phyloP scores from a whole-genome alignment of 805 yeast genomes.

The Yamadazyma phyllophila region DNA sequence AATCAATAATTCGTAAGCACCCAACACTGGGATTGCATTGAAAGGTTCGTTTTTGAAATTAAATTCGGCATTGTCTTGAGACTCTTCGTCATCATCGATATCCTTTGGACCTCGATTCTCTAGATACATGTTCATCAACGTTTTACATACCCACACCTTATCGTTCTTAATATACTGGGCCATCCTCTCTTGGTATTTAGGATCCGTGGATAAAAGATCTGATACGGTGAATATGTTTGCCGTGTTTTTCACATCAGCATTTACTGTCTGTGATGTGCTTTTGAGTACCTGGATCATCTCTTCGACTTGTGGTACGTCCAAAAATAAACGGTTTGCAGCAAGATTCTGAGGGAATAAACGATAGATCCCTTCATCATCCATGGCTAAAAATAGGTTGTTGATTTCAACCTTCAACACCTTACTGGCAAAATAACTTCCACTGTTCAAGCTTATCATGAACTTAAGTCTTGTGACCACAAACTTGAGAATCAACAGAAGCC shows the following conservation, averaged over 20 bases:
- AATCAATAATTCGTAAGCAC: constrained; percentile 2
- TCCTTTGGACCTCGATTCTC: constrained; percentile 12
- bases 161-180: constrained; percentile 7
- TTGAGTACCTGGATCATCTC: background rate
- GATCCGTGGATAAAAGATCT: constrained; percentile 7
- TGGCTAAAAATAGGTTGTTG: constrained; percentile 4
- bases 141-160: constrained; percentile 10
- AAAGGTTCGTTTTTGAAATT: constrained; percentile 3
- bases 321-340: background rate
- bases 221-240: constrained; percentile 7
- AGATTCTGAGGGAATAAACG: constrained; percentile 6
- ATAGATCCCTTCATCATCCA: constrained; percentile 13
- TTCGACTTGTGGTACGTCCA: background rate
- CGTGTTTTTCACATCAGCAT: constrained; percentile 1
- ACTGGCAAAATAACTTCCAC: constrained; percentile 1
- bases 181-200: constrained; percentile 3
- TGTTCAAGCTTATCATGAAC: constrained; percentile 4
- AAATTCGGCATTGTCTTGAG: constrained; percentile 3
- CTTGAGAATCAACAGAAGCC: constrained; percentile 4
- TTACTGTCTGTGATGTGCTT: constrained; percentile 5
- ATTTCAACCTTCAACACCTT: constrained; percentile 8
- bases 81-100: background rate
- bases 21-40: constrained; percentile 4
- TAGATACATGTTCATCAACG: constrained; percentile 7
- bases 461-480: constrained; percentile 7